Conservation (phyloP, 1,284 basidiomycete species). For the Veloboletus limbatus region DNA sequence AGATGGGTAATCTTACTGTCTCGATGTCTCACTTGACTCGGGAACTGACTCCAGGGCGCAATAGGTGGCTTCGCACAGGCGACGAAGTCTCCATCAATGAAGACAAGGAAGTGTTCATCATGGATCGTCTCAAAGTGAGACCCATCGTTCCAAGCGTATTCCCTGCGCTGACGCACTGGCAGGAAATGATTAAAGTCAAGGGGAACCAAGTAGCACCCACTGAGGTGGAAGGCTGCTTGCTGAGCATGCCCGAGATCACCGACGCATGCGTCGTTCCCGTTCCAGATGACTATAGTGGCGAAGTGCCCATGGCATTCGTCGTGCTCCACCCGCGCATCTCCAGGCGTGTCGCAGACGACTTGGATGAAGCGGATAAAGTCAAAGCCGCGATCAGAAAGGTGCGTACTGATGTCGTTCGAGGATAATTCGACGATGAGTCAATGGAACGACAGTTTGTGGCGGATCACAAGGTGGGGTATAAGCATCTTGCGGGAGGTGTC, state of each 20-base stretch:
- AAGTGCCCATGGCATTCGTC: conserved; percentile 60
- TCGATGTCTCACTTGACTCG: conserved; percentile 1
- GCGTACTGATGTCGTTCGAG: conserved; percentile 6
- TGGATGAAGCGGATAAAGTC: conserved; percentile 32
- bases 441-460: conserved; percentile 53
- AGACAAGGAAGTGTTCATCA: conserved; percentile 58
- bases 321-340: conserved; percentile 39
- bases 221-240: conserved; percentile 68
- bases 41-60: conserved; percentile 21
- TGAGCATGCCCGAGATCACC: conserved; percentile 65
- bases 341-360: conserved; percentile 30
- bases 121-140: conserved; percentile 66
- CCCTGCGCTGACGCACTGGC: conserved; percentile 3
- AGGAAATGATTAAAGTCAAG: conserved; percentile 65
- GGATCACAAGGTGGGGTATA: conserved; percentile 58
- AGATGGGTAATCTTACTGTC: conserved; percentile 39
- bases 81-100: conserved; percentile 60
- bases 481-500: conserved; percentile 55
- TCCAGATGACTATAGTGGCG: conserved; percentile 69
- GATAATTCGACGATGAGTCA: not conserved
- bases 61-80: conserved; percentile 68
- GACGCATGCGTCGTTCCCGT: conserved; percentile 77
- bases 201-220: conserved; percentile 70
- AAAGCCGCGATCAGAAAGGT: conserved; percentile 45
- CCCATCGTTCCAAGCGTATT: not conserved